These are phyloP conservation scores for Aspergillus sclerotialis DNA, from an alignment of 2,329 filamentous ascomycete genomes.

Conservation along the genomic window DNA sequence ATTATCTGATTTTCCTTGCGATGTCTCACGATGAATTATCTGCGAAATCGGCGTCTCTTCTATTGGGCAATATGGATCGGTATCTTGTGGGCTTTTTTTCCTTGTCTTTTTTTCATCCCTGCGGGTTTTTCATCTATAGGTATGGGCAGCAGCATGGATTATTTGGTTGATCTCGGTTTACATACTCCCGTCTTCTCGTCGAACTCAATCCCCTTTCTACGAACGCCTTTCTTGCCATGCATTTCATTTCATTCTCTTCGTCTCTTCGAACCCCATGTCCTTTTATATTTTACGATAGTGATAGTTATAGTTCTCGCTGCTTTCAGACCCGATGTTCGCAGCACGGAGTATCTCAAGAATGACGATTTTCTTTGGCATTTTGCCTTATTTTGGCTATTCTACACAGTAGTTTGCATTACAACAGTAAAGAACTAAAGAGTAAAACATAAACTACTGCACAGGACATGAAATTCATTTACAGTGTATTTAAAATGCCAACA, in stretches of 20 bases:
- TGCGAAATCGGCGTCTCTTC: slow-evolving; percentile 15
- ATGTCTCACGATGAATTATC: slow-evolving; percentile 19
- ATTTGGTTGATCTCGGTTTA: background rate
- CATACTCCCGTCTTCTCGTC: too few relatives aligned
- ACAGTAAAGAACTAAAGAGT: too few relatives aligned
- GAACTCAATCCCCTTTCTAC: too few relatives aligned
- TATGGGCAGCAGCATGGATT: background rate
- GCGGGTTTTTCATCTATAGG: background rate
- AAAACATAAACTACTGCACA: too few relatives aligned
- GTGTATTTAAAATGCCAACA: too few relatives aligned
- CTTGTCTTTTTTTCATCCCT: background rate
- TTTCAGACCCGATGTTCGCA: background rate
- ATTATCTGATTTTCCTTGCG: slow-evolving; percentile 2
- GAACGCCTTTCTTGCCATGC: background rate
- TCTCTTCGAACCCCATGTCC: background rate
- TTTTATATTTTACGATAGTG: background rate
- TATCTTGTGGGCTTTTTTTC: slow-evolving; percentile 2
- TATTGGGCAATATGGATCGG: slow-evolving; percentile 1
- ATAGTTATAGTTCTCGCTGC: background rate
- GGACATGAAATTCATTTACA: too few relatives aligned
- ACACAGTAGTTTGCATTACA: too few relatives aligned
- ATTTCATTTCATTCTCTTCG: background rate
- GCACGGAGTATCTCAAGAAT: background rate
- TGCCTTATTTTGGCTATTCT: too few relatives aligned
- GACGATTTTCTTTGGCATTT: background rate